These are phyloP conservation scores for Protomyces pachydermus DNA, from an alignment of 1,139 yeast species.

Conservation along the genomic window DNA sequence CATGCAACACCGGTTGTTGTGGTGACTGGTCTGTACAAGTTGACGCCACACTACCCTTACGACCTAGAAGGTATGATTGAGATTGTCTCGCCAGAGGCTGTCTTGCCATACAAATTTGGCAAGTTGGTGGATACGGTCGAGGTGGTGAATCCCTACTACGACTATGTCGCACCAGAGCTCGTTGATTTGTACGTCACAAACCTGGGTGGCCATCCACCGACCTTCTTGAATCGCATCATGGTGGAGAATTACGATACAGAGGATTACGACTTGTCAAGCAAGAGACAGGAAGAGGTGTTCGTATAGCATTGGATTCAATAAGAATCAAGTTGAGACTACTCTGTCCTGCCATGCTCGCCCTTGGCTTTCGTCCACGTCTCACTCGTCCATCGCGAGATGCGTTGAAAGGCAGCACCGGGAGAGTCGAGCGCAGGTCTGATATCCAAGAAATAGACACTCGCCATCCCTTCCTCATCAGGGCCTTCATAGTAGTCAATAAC, in stretches of 20 bases:
- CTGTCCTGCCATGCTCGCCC: conserved; percentile 7
- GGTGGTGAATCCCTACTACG: conserved; percentile 86
- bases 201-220: conserved; percentile 94
- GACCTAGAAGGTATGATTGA: conserved; percentile 83
- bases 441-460: conserved; percentile 86
- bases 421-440: conserved; percentile 89
- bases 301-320: background rate
- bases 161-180: conserved; percentile 88
- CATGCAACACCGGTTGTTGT: conserved; percentile 93
- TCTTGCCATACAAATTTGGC: conserved; percentile 64
- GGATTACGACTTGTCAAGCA: conserved; percentile 24
- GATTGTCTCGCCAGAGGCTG: conserved; percentile 88
- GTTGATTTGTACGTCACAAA: conserved; percentile 92
- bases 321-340: background rate
- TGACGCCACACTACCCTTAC: conserved; percentile 91
- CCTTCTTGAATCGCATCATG: conserved; percentile 89
- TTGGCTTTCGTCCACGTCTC: conserved; percentile 26
- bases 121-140: conserved; percentile 58
- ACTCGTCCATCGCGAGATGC: conserved; percentile 18
- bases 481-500: conserved; percentile 93
- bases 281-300: background rate
- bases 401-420: conserved; percentile 21
- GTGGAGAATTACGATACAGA: conserved; percentile 66
- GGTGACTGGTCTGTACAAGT: conserved; percentile 87
- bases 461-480: conserved; percentile 82